These are phyloP conservation scores for Paramarasmius palmivorus DNA, from an alignment of 1,284 basidiomycete species.

Conservation along the genomic window DNA sequence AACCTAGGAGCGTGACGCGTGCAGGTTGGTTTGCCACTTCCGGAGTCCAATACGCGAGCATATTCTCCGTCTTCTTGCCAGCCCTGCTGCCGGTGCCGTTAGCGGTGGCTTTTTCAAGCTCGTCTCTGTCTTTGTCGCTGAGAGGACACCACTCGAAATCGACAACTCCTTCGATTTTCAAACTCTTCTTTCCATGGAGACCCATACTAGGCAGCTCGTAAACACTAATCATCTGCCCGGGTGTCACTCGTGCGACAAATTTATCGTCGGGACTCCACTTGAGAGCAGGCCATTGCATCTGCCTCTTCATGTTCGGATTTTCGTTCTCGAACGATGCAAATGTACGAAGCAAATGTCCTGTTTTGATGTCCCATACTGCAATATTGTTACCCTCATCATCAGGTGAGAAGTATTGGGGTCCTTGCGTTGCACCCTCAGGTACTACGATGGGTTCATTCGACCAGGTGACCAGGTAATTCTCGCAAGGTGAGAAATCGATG, in stretches of 20 bases:
- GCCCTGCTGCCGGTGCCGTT: slow-evolving; percentile 49
- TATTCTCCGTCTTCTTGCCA: slow-evolving; percentile 80
- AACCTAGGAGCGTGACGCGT: slow-evolving; percentile 88
- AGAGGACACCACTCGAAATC: slow-evolving; percentile 99
- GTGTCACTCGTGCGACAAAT: slow-evolving; percentile 88
- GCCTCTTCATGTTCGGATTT: slow-evolving; percentile 64
- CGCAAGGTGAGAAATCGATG: slow-evolving; percentile 97
- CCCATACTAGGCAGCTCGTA: slow-evolving; percentile 96
- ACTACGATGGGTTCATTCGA: slow-evolving; percentile 94
- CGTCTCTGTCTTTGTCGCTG: slow-evolving; percentile 86
- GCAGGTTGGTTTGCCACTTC: slow-evolving; percentile 97
- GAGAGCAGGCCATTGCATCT: slow-evolving; percentile 92
- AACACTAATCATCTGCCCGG: slow-evolving; percentile 92
- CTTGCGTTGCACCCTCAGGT: slow-evolving; percentile 79
- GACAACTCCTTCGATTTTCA: slow-evolving; percentile 97
- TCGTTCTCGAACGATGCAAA: slow-evolving; percentile 76
- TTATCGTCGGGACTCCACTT: slow-evolving; percentile 99
- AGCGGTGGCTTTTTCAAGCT: slow-evolving; percentile 52
- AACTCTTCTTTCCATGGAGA: slow-evolving; percentile 93
- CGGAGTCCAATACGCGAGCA: slow-evolving; percentile 97
- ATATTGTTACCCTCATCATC: slow-evolving; percentile 98
- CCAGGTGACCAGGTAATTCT: slow-evolving; percentile 98
- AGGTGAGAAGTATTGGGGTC: slow-evolving; percentile 85
- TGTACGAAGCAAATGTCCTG: slow-evolving; percentile 89
- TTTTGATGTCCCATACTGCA: slow-evolving; percentile 97